Conservation (phyloP, 139 green algal species). For the Chlamydomonas eustigma region DNA sequence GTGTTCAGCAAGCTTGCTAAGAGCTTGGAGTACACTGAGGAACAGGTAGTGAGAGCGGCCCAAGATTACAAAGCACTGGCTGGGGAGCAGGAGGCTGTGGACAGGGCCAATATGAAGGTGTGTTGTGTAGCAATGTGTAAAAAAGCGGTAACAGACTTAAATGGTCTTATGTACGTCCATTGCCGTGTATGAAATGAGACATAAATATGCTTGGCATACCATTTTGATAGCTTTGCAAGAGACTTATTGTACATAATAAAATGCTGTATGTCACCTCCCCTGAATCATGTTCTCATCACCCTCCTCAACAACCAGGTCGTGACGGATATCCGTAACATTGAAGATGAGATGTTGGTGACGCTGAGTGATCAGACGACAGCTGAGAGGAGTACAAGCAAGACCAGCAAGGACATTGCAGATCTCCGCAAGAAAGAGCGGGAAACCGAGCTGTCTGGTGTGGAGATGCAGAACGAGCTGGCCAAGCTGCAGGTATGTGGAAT, state of each 20-base stretch:
- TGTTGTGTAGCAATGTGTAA: neutral
- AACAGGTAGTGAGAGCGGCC: constrained; percentile 27
- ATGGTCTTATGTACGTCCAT: too few relatives aligned
- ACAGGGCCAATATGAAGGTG: neutral
- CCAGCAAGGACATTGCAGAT: constrained; percentile 50
- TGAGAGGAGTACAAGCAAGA: constrained; percentile 69
- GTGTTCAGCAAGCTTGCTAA: constrained; percentile 48
- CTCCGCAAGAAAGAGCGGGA: constrained; percentile 39
- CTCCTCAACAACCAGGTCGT: constrained; percentile 17
- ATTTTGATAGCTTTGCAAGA: neutral
- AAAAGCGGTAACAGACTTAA: too few relatives aligned
- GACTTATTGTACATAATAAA: too few relatives aligned
- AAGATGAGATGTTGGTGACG: constrained; percentile 60
- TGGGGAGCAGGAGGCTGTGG: constrained; percentile 15
- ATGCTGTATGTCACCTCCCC: too few relatives aligned
- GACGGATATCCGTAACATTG: constrained; percentile 37
- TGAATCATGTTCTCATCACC: too few relatives aligned
- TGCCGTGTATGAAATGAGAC: too few relatives aligned
- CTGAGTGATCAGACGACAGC: constrained; percentile 72
- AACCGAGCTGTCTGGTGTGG: constrained; percentile 55
- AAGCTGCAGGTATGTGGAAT: constrained; percentile 54
- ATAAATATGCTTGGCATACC: too few relatives aligned
- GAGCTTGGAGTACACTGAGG: constrained; percentile 64
- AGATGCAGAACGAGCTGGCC: constrained; percentile 77
- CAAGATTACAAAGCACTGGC: constrained; percentile 44